Evolutionary conservation across 2,329 filamentous ascomycete genomes (phyloP).

Genomic region (Xylaria sp.): DNA sequence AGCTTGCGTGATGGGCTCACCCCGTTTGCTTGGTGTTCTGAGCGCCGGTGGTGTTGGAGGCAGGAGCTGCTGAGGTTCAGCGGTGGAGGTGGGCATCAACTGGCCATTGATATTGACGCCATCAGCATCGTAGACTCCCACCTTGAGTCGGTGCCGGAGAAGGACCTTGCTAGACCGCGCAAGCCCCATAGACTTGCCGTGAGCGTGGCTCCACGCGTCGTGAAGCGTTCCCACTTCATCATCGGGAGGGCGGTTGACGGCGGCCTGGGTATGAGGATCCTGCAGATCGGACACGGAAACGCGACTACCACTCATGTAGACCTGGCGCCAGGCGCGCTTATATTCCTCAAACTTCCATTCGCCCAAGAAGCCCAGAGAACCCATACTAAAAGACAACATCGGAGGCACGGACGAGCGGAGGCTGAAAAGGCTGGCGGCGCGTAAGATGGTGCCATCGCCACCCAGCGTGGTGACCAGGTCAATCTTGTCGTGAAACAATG

Average conservation of each 20-base stretch:
- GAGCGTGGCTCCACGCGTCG: constrained; percentile 74
- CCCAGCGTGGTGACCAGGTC: constrained; percentile 91
- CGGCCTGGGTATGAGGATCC: constrained; percentile 53
- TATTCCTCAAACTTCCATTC: constrained; percentile 97
- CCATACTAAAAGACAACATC: constrained; percentile 95
- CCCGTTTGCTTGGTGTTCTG: constrained; percentile 23
- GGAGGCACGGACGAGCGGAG: constrained; percentile 84
- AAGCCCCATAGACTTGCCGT: constrained; percentile 83
- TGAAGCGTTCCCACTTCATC: constrained; percentile 39
- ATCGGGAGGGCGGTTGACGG: constrained; percentile 45
- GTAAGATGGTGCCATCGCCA: constrained; percentile 90
- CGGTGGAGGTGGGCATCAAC: constrained; percentile 59
- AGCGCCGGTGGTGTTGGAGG: constrained; percentile 40
- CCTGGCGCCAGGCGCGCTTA: constrained; percentile 90
- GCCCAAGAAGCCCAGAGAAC: constrained; percentile 90
- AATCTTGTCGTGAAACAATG: constrained; percentile 77
- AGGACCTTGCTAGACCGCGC: constrained; percentile 81
- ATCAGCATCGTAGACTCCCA: constrained; percentile 80
- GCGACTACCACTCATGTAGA: constrained; percentile 80
- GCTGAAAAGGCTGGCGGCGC: constrained; percentile 87
- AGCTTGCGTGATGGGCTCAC: constrained; percentile 49
- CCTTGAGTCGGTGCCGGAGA: constrained; percentile 85
- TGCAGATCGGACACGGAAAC: constrained; percentile 59
- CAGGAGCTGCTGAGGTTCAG: constrained; percentile 54
- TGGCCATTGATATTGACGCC: constrained; percentile 68